Base-by-base conservation (phyloP, 2,329 filamentous ascomycete genomes). In the Fusarium nematophilum region DNA sequence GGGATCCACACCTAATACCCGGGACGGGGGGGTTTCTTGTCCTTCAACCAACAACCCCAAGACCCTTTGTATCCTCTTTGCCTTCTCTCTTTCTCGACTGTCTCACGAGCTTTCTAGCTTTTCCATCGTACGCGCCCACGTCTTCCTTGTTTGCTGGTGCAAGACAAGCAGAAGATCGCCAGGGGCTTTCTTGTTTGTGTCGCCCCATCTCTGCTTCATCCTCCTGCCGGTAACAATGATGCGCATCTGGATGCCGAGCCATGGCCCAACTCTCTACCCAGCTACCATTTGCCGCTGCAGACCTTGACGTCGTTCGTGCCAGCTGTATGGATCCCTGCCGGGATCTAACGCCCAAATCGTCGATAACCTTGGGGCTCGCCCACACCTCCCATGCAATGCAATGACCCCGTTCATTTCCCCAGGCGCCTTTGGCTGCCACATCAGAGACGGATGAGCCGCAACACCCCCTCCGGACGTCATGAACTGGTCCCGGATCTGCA, bases 401-500 rank as follows among this genome's bases (percentile, higher is more conserved):
- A 15, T 34, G 52, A 67, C 65, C 67, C 67, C 63, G 58, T 69
- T 59, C 65, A 68, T 68, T 68, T 68, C 62, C 64, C 54, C 61
- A 64, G 61, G 57, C 61, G 61, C 61, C 13, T 39, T 40, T 53
- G 53, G 39, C 36, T 57, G 57, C 57, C 54, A 34, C 40, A 21
- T 47, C 51, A 43, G 37, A 23, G 39, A 27, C 27, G 25, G n/a
- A 25, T 23, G 18, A 14, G 27, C 36, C n/a, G 27, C 47, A 25
- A 13, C 21, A 27, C n/a, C 44, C 30, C 37, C 27, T 30, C 31
- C 46, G 17, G 13, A 40, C 38, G 65, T 68, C 30, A 59, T 59
- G 62, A 53, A 53, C 45, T 23, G 8, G 33, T 44, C 31, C 13
- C 33, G 36, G 44, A 43, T 27, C 57, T 68, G 67, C 67, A 66